Evolutionary conservation across 257 asterid genomes (phyloP), one percentile per base, ranked within the genome.

Genomic region (Solanum chilense): DNA sequence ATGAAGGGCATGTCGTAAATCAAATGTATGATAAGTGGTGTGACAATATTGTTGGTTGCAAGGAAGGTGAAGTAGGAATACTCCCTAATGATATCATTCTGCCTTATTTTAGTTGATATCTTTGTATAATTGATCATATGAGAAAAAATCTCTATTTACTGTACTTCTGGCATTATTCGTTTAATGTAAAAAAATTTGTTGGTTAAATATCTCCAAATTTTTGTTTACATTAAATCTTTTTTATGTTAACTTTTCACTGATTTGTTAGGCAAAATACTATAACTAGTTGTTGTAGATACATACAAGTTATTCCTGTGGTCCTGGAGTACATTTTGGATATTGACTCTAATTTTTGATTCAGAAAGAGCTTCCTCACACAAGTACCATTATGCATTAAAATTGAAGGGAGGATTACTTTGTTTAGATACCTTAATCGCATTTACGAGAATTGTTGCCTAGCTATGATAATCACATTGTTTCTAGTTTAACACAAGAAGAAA

Each of bases 21-120:
- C 98, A 95, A 20, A 44, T 96, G 10, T 96, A 96, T 84, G 98
- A 95, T 86, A 64, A 93, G 73, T 98, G 99, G 98, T 86, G 99
- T 25, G 99, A 96, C 20, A 98, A 96, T 76, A 88, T 96, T 86
- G 91, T 93, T 6, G 98, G 95, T 81, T 98, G 98, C 2, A 93
- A 95, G 4, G 98, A 98, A 78, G 98, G 99, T 35, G 99, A 95
- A 87, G 99, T 98, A 58, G 96, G 94, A 76, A 93, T 96, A 83
- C 93, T 92, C 82, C 89, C 93, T 85, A 93, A 95, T 89, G 98
- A 95, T 23, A 90, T 92, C 71, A 90, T 96, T 14, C 86, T 90
- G 70, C 93, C 95, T 11, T 4, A 37, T 37, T 37, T 93, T 62
- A 98, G 99, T 9, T 89, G 98, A 95, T 23, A 90, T 92, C 71